These are phyloP conservation scores for Phytopythium vexans DNA, from an alignment of 352 stramenopile species.

Conservation along the genomic window DNA sequence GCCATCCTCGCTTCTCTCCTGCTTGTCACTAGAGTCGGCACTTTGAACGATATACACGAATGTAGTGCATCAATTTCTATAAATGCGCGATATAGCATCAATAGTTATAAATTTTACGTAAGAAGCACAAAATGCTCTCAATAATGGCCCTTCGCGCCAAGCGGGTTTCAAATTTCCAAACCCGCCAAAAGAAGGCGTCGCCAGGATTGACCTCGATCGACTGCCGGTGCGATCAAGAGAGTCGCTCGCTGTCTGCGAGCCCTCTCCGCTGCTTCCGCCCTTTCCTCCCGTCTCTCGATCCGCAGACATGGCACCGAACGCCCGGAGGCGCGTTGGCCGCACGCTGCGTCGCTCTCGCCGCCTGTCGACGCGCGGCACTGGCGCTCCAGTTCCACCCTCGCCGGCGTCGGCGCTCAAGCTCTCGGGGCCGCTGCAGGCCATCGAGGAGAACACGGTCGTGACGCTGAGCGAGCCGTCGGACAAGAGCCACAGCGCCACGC, in stretches of 20 bases:
- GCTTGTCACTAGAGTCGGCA: neutral
- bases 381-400: neutral
- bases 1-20: neutral
- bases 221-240: too few relatives aligned
- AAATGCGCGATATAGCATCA: neutral
- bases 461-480: constrained; percentile 28
- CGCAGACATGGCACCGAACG: constrained; percentile 28
- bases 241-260: too few relatives aligned
- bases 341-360: constrained; percentile 43
- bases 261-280: neutral
- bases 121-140: too few relatives aligned
- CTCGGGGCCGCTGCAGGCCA: constrained; percentile 34
- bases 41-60: neutral
- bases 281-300: neutral
- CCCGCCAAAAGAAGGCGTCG: neutral
- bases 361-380: constrained; percentile 10
- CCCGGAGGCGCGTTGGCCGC: constrained; percentile 32
- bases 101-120: neutral
- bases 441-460: constrained; percentile 65
- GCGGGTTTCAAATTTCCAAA: constrained; percentile 24
- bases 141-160: neutral
- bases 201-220: too few relatives aligned
- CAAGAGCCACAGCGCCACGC: constrained; percentile 13
- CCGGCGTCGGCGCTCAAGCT: neutral
- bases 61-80: neutral